Evolutionary conservation across 108 stramenopile genomes (phyloP).

Genomic region (Skeletonema costatum): DNA sequence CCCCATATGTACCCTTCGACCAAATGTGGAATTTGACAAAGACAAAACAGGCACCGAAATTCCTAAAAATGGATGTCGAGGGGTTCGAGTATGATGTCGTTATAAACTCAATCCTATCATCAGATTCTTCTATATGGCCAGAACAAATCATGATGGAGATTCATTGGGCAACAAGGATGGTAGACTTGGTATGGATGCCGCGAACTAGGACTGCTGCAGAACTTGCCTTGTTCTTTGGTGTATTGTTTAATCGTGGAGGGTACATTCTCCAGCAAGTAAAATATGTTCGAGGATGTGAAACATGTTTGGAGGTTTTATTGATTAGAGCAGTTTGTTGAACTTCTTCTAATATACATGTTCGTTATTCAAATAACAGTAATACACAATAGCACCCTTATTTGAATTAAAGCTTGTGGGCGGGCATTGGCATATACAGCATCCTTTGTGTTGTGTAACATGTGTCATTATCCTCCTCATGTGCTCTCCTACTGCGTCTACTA

Average conservation of each 20-base stretch:
- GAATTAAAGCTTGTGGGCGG: too few relatives aligned
- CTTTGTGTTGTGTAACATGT: too few relatives aligned
- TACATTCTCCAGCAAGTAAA: constrained; percentile 32
- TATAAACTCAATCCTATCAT: constrained; percentile 25
- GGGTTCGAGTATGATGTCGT: constrained; percentile 36
- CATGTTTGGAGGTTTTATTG: constrained; percentile 53
- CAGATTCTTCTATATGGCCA: constrained; percentile 10
- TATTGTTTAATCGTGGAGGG: constrained; percentile 37
- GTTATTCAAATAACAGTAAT: too few relatives aligned
- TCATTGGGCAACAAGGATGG: constrained; percentile 55
- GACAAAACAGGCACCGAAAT: constrained; percentile 16
- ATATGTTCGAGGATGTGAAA: constrained; percentile 5
- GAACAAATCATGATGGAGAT: constrained; percentile 54
- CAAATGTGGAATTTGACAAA: constrained; percentile 1
- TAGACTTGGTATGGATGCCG: constrained; percentile 40
- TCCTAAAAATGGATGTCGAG: constrained; percentile 42
- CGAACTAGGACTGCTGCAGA: constrained; percentile 39
- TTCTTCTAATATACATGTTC: too few relatives aligned
- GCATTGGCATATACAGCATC: too few relatives aligned
- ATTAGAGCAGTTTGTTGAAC: constrained; percentile 28
- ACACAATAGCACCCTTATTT: too few relatives aligned
- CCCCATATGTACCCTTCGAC: constrained; percentile 25
- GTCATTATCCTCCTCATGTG: too few relatives aligned
- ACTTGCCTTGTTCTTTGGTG: constrained; percentile 38
- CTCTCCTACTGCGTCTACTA: too few relatives aligned